A percentile compares a stretch with the other conserved stretches of the same genome.
phyloP scores from a whole-genome alignment of 2,329 filamentous ascomycete genomes.

The Sclerotinia spermophila region DNA sequence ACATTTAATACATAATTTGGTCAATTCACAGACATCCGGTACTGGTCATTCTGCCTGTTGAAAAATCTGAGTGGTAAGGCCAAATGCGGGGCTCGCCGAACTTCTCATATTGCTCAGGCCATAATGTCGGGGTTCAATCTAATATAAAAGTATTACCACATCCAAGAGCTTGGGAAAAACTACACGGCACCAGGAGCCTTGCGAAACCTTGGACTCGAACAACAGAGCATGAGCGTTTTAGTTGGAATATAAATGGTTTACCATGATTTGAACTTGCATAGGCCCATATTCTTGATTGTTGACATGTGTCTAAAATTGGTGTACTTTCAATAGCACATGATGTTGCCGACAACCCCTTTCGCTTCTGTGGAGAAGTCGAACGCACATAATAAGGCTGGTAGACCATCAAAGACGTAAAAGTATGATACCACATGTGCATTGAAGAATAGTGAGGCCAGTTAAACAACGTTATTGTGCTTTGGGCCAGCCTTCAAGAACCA shows the following conservation, averaged over 20 bases:
- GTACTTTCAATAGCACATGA: neutral
- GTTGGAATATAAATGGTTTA: neutral
- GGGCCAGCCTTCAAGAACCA: neutral
- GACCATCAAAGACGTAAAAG: neutral
- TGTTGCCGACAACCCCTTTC: neutral
- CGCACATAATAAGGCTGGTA: neutral
- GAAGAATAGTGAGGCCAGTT: neutral
- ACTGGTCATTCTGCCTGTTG: no score
- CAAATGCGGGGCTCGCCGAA: no score
- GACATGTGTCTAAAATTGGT: neutral
- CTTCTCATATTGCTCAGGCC: no score
- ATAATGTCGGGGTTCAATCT: no score
- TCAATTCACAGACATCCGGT: no score
- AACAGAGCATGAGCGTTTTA: no score
- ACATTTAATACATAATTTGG: no score
- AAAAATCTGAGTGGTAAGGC: no score
- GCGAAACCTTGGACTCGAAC: no score
- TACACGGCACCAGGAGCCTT: no score
- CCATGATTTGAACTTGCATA: neutral
- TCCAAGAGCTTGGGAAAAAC: no score
- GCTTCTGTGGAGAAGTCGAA: neutral
- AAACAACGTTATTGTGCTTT: neutral
- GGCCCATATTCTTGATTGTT: neutral
- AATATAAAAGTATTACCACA: no score
- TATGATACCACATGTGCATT: fast-evolving